Evolutionary conservation across 495 filamentous ascomycete species (phyloP).

Genomic region (Entonaema liquescens): DNA sequence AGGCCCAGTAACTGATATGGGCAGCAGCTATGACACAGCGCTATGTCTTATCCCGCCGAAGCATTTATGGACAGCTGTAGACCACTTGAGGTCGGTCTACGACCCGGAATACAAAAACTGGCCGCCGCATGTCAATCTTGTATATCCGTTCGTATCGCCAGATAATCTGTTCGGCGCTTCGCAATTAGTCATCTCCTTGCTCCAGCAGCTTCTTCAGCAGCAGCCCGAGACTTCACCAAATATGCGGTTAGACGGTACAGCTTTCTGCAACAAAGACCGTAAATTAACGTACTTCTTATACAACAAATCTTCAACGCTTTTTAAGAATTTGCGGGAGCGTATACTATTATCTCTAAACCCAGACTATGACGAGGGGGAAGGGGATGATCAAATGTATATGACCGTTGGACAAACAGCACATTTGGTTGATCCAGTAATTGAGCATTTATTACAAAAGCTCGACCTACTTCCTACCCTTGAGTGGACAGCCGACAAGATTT

Average conservation of each 20-base stretch:
- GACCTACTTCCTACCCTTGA: conserved; percentile 46
- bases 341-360: conserved; percentile 34
- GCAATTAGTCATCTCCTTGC: conserved; percentile 8
- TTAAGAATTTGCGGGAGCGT: conserved; percentile 32
- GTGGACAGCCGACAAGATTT: conserved; percentile 56
- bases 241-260: conserved; percentile 48
- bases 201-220: not conserved
- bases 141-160: conserved; percentile 65
- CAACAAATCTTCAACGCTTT: conserved; percentile 29
- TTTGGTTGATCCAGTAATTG: conserved; percentile 43
- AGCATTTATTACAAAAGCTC: conserved; percentile 57
- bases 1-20: too few relatives aligned
- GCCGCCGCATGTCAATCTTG: conserved; percentile 68
- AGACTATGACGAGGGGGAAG: conserved; percentile 17
- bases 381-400: conserved; percentile 57
- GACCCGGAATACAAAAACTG: conserved; percentile 65
- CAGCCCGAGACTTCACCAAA: conserved; percentile 5
- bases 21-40: conserved; percentile 56
- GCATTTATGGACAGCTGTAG: conserved; percentile 50
- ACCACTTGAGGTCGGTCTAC: conserved; percentile 61
- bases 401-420: conserved; percentile 64
- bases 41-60: conserved; percentile 60
- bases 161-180: conserved; percentile 45
- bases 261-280: conserved; percentile 52
- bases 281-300: conserved; percentile 54